Base-by-base conservation (phyloP, 768 basidiomycete species). In the Cubamyces lactineus region DNA sequence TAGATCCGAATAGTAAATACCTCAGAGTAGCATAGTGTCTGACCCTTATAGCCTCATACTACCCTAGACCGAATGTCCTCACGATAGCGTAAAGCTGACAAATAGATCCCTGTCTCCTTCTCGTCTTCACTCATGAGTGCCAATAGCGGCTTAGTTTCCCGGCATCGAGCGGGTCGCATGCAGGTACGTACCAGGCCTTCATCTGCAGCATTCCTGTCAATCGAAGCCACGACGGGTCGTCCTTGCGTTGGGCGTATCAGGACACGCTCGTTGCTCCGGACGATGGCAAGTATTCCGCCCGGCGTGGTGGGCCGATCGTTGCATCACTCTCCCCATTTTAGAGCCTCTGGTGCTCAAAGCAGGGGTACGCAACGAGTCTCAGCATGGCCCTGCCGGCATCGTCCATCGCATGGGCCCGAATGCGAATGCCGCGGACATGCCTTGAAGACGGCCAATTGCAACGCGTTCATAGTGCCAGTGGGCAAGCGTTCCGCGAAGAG, bases 221-320 rank as follows among this genome's bases (percentile, higher is more conserved):
- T 42, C 54, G 23, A 39, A 28, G 28, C 7, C 28, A 28, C 28
- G 28, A 28, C 28, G 28, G 28, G 7, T 7, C 28, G 7, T 28
- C 7, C 28, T 28, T 28, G 28, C 30, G 59, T 34, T 50, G 24
- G 9, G 5, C 0, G 5, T 41, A 21, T 51, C 49, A 78, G 76
- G 80, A 83, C 77, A 84, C 83, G 80, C 85, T 86, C 62, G 84
- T 86, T 63, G 84, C 85, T 45, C 85, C 86, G 41, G 85, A 86
- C 34, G 86, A 88, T 79, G 76, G 86, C 68, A 88, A 85, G 74
- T 86, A 86, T 82, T 86, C 84, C 53, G 84, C 85, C 77, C 86
- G 84, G 82, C 83, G 83, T 69, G 78, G 77, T 74, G 78, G 78
- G 50, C 77, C 77, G 41, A 79, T 79, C 65, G 70, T 79, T 59